These are phyloP conservation scores for Ceratocystis diversiconidia DNA, from an alignment of 2,329 filamentous ascomycete genomes.

Conservation along the genomic window DNA sequence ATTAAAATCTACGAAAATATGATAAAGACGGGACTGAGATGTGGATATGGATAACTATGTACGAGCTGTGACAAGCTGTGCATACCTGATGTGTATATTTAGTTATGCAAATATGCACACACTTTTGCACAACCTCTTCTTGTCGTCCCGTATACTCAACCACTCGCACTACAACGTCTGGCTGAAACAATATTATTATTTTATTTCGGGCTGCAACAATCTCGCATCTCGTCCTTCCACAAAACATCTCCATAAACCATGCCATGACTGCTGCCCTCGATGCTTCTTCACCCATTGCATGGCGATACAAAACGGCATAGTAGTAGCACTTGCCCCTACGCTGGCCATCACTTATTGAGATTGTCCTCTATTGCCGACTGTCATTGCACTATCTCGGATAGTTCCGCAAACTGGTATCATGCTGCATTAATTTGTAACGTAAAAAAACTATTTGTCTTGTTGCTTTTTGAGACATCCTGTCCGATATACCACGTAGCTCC, in stretches of 20 bases:
- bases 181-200: too few relatives aligned
- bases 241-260: too few relatives aligned
- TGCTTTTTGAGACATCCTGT: background rate
- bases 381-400: background rate
- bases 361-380: background rate
- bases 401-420: conserved; percentile 13
- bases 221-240: too few relatives aligned
- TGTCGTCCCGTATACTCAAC: too few relatives aligned
- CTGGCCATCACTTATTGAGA: too few relatives aligned
- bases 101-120: background rate
- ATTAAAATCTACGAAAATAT: background rate
- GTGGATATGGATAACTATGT: background rate
- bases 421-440: conserved; percentile 14
- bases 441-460: background rate
- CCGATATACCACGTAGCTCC: background rate
- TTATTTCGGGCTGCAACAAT: too few relatives aligned
- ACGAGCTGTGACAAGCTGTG: background rate
- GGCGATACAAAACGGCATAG: too few relatives aligned
- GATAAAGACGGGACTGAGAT: background rate
- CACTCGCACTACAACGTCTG: too few relatives aligned
- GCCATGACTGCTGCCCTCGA: too few relatives aligned
- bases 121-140: background rate
- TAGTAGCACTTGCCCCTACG: too few relatives aligned
- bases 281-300: too few relatives aligned
- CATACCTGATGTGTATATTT: background rate